phyloP scores from a whole-genome alignment of 2,329 filamentous ascomycete species.

The Trichoderma sp. region DNA sequence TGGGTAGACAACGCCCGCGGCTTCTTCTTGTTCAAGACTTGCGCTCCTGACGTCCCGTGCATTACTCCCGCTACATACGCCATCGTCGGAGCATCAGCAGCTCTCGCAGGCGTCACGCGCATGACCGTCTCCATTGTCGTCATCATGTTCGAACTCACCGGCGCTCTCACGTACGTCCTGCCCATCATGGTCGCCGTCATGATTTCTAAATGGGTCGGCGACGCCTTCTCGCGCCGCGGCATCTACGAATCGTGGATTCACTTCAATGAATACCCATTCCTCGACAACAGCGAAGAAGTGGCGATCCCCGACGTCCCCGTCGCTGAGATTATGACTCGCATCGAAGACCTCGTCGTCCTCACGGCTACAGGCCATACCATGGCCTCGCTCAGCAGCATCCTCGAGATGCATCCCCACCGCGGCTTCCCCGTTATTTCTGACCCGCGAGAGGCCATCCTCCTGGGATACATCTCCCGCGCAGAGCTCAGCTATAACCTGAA shows the following conservation, averaged over 20 bases:
- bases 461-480: conserved; percentile 91
- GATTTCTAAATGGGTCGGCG: conserved; percentile 97
- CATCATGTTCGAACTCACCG: conserved; percentile 98
- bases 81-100: conserved; percentile 90
- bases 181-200: conserved; percentile 99
- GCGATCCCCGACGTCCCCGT: conserved; percentile 78
- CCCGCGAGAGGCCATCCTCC: conserved; percentile 70
- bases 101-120: conserved; percentile 88
- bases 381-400: conserved; percentile 65
- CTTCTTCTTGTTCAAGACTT: conserved; percentile 76
- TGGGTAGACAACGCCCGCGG: conserved; percentile 75
- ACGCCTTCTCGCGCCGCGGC: conserved; percentile 85
- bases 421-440: conserved; percentile 90
- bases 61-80: conserved; percentile 95
- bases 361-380: conserved; percentile 88
- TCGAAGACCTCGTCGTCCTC: conserved; percentile 86
- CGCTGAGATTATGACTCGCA: conserved; percentile 85
- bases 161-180: conserved; percentile 90
- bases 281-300: conserved; percentile 87
- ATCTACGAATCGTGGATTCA: conserved; percentile 99
- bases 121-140: conserved; percentile 99
- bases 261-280: conserved; percentile 90
- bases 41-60: conserved; percentile 82
- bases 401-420: conserved; percentile 73
- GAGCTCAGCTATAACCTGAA: conserved; percentile 79